phyloP scores from a whole-genome alignment of 192 early-diverging fungal genomes.

The Rhizophagus clarus region DNA sequence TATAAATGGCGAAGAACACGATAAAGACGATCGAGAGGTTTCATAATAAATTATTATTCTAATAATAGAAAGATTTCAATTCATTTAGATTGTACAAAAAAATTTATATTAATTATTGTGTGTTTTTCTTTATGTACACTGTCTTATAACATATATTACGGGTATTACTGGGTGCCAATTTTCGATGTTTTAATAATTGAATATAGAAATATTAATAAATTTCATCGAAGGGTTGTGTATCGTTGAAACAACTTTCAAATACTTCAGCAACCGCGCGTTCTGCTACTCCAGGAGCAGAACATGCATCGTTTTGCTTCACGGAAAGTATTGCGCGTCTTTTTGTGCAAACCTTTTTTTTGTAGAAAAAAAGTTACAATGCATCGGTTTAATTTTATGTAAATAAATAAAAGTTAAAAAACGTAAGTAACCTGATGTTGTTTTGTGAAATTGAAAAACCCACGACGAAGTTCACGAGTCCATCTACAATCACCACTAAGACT shows the following conservation, averaged over 20 bases:
- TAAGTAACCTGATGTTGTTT: conserved; percentile 71
- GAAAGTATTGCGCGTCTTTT: conserved; percentile 85
- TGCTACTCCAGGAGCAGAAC: conserved; percentile 72
- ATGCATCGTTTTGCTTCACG: conserved; percentile 73
- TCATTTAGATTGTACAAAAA: neutral
- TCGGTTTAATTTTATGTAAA: neutral
- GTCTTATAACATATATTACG: neutral
- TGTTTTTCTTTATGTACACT: neutral
- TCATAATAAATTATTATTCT: neutral
- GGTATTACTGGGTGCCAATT: neutral
- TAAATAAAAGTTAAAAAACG: neutral
- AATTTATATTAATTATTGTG: neutral
- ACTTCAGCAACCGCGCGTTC: conserved; percentile 87
- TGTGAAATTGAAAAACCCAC: conserved; percentile 67
- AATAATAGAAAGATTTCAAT: neutral
- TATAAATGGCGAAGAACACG: neutral
- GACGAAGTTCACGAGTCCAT: conserved; percentile 67
- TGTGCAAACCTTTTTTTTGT: conserved; percentile 64
- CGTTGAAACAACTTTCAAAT: conserved; percentile 88
- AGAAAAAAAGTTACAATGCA: neutral
- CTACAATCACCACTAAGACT: conserved; percentile 79
- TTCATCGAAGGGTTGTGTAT: conserved; percentile 96
- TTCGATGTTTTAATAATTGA: neutral
- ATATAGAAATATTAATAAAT: conserved; percentile 60
- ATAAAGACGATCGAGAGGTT: neutral